Evolutionary conservation across 805 yeast genomes (phyloP), one percentile per base, ranked within the genome.

Genomic region (Hanseniaspora hatyaiensis): DNA sequence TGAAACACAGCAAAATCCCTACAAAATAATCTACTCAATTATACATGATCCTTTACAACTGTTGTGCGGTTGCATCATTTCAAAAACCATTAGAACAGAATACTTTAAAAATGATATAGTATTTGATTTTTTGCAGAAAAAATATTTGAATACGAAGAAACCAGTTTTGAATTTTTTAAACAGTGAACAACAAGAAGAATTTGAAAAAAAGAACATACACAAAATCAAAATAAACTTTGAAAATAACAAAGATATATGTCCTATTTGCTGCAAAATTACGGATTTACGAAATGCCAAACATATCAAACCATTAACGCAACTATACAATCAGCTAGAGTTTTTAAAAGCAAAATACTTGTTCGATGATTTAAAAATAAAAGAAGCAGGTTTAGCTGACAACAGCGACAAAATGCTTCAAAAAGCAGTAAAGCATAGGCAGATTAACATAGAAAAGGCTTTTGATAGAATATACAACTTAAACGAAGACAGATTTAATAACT

Each of bases 221-320:
- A 53, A 52, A 31, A 50, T 57, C 9, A 34, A 22, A 2, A 24
- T 39, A 5, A 39, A 41, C 4, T 47, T 51, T 26, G 43, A 48
- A 4, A 41, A 41, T 12, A 34, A 50, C 2, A n/a, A 39, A 1
- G 51, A 56, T 13, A 45, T 47, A 5, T 70, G 74, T 47, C 73
- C 73, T 2, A 46, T 59, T 0, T 70, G 74, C 51, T 53, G 52
- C 3, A 40, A 47, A 8, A 46, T 45, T 6, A 51, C 59, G 5
- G 57, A 54, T 1, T 13, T 48, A 1, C 16, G 62, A 11, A 45
- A 68, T 13, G 61, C 59, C 1, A 59, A 70, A 16, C 11, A 12
- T 9, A 65, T 69, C 15, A 57, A 55, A 15, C 66, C 64, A 12
- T 51, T 69, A 32, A 51, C 68, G 30, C 56, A 59, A 6, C 49